Percentiles rank a stretch among this genome's conserved stretches.
These are phyloP conservation scores for Blastobotrys muscicola DNA, from an alignment of 805 yeast genomes.

Conservation along the genomic window DNA sequence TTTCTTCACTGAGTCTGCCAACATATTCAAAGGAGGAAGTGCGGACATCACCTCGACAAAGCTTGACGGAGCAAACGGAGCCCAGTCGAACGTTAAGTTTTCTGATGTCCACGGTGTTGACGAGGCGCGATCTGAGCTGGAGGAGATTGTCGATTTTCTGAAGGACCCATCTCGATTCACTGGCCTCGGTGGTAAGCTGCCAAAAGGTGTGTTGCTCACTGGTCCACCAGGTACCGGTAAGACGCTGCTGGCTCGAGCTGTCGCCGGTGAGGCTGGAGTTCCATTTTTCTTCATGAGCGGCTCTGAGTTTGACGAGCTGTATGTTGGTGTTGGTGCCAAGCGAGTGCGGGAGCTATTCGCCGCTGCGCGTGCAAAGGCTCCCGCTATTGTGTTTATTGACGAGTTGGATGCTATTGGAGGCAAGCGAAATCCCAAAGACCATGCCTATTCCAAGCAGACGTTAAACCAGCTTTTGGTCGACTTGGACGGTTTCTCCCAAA, in stretches of 20 bases:
- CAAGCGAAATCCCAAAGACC: constrained; percentile 93
- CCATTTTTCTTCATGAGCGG: constrained; percentile 99
- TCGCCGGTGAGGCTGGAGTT: constrained; percentile 98
- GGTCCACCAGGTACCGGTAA: constrained; percentile 99
- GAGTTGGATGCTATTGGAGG: constrained; percentile 99
- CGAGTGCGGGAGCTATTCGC: constrained; percentile 88
- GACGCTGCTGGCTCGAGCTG: constrained; percentile 91
- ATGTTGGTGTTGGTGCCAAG: constrained; percentile 98
- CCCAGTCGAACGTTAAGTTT: constrained; percentile 77
- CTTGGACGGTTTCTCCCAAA: constrained; percentile 83
- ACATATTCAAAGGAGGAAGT: constrained; percentile 52
- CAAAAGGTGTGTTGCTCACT: constrained; percentile 91
- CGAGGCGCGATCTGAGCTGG: constrained; percentile 95
- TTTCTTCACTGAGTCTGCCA: constrained; percentile 72
- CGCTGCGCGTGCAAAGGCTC: constrained; percentile 91
- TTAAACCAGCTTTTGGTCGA: constrained; percentile 92
- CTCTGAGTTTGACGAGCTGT: constrained; percentile 94
- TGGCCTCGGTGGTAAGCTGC: constrained; percentile 93
- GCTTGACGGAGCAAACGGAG: constrained; percentile 72
- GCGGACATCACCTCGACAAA: constrained; percentile 39
- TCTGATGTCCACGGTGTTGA: constrained; percentile 96
- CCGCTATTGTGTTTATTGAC: constrained; percentile 94
- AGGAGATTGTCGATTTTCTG: constrained; percentile 95
- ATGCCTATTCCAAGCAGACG: constrained; percentile 96
- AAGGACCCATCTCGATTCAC: constrained; percentile 95